These are phyloP conservation scores for Trichoderma afroharzianum DNA, from an alignment of 2,329 filamentous ascomycete genomes.

Conservation along the genomic window DNA sequence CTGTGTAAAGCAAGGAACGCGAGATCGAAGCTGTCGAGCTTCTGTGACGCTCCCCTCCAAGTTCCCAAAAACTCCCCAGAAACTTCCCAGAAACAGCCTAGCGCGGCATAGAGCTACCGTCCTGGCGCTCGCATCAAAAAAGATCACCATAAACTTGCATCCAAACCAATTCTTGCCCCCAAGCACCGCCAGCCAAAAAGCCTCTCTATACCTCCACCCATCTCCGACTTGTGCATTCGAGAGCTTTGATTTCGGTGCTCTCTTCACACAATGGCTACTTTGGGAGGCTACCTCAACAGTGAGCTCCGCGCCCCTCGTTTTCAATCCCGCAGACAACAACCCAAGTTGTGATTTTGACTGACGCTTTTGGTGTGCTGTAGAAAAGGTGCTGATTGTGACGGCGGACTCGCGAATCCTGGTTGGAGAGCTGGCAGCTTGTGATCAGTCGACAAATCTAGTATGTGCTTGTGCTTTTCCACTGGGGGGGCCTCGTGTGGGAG, in stretches of 20 bases:
- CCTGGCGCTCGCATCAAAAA: slow-evolving; percentile 1
- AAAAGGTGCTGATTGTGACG: slow-evolving; percentile 88
- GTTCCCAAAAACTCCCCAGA: neutral
- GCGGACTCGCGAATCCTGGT: slow-evolving; percentile 84
- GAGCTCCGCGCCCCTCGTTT: slow-evolving; percentile 25
- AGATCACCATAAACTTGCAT: neutral
- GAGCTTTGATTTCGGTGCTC: neutral
- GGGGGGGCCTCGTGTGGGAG: neutral
- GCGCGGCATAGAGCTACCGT: slow-evolving; percentile 10
- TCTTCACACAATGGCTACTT: slow-evolving; percentile 37
- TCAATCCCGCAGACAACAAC: slow-evolving; percentile 11
- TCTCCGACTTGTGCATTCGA: neutral
- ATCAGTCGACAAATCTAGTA: slow-evolving; percentile 87
- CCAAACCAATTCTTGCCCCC: neutral
- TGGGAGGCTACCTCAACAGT: slow-evolving; percentile 46
- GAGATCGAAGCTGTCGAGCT: neutral
- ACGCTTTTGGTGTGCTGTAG: slow-evolving; percentile 44
- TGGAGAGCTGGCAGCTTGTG: slow-evolving; percentile 79
- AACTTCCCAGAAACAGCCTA: slow-evolving; percentile 16
- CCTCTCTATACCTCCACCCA: neutral
- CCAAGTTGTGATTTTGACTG: neutral
- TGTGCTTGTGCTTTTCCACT: neutral
- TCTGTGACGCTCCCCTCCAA: neutral
- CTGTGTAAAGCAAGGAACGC: neutral
- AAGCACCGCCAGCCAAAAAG: neutral